Base-by-base conservation (phyloP, 305 asterid genomes). In the Solanum aculeatissimum region DNA sequence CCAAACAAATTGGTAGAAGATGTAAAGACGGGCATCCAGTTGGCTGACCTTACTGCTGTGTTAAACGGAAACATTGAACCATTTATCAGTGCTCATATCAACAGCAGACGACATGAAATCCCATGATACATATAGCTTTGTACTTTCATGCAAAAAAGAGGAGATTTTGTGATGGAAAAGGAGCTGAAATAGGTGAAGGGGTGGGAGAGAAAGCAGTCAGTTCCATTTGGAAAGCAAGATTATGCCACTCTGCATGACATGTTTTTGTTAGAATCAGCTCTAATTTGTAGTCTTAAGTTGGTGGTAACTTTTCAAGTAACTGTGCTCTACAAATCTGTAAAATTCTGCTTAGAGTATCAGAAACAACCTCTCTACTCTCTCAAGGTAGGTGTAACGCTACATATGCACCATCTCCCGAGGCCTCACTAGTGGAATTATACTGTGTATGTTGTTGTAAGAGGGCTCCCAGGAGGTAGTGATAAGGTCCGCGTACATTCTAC, bases 61-160 rank as follows among this genome's bases (percentile, higher is more conserved):
- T 86, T 95, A 81, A 91, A 92, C 82, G 97, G 97, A 79, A 87
- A 91, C 85, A 90, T 93, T 42, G 97, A 93, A 82, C 89, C 95
- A 78, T 92, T 95, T 85, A 85, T 93, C 62, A 88, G 87, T 87
- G 98, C 95, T 88, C 93, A 92, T 83, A 90, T 95, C 85, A 87
- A 85, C 82, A 90, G 86, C 45, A 92, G 98, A 90, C 87, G 82
- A 12, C 83, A 78, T 53, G 49, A 78, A 78, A 78, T 78, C 66
- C 49, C 49, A 29, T 78, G 82, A 78, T 4, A 7, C 65, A 51
- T 14, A 18, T 25, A 71, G n/a, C 57, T 71, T 3, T 71, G 54
- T 42, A 21, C 23, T 27, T 89, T 89, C 38, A 85, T 79, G 69
- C 87, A 83, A 18, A 27, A 19, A 47, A 27, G 38, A 75, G 5